phyloP scores from a whole-genome alignment of 495 filamentous ascomycete genomes.

The Ramalina intermedia region DNA sequence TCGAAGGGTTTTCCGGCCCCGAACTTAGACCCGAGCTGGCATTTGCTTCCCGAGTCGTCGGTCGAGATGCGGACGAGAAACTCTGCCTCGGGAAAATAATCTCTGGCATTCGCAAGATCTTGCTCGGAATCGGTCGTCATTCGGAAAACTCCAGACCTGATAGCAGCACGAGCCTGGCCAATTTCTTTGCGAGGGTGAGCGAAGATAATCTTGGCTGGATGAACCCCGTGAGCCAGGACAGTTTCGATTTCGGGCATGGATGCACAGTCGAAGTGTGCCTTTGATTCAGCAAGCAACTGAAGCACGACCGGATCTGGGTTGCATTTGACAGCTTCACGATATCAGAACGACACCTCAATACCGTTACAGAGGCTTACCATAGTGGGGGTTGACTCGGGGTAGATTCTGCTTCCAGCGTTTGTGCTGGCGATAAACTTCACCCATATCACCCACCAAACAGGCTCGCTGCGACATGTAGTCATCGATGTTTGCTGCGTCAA shows the following conservation, averaged over 20 bases:
- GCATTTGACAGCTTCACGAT: constrained; percentile 75
- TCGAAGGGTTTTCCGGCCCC: constrained; percentile 63
- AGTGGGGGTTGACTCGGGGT: constrained; percentile 87
- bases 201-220: constrained; percentile 91
- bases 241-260: constrained; percentile 94
- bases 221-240: constrained; percentile 69
- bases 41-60: constrained; percentile 87
- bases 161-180: constrained; percentile 84
- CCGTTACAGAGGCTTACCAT: constrained; percentile 46
- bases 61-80: constrained; percentile 88
- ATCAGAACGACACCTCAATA: constrained; percentile 1
- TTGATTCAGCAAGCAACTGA: constrained; percentile 69
- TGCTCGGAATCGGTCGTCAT: constrained; percentile 99
- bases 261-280: constrained; percentile 95
- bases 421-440: constrained; percentile 97
- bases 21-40: constrained; percentile 92
- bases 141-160: constrained; percentile 73
- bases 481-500: constrained; percentile 70
- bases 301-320: constrained; percentile 88
- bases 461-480: constrained; percentile 77
- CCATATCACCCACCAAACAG: constrained; percentile 96
- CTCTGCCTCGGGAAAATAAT: constrained; percentile 74
- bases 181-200: constrained; percentile 99
- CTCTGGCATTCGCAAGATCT: constrained; percentile 94
- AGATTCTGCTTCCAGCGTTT: constrained; percentile 94